phyloP scores from a whole-genome alignment of 1,139 yeast species.

The Candida albicans region DNA sequence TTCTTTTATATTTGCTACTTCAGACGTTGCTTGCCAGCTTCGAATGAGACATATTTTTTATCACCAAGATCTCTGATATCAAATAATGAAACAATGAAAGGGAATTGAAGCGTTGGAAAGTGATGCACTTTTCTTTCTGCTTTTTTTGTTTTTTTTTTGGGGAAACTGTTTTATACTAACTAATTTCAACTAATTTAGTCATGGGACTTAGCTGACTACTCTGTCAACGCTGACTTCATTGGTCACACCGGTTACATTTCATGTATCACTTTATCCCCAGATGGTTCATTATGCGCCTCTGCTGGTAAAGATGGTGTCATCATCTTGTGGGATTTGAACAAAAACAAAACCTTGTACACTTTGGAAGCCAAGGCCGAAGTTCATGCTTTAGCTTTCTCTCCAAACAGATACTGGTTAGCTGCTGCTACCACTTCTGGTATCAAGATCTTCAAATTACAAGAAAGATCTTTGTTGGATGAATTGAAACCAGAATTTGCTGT shows the following conservation, averaged over 20 bases:
- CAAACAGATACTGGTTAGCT: slow-evolving; percentile 99
- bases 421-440: slow-evolving; percentile 99
- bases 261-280: slow-evolving; percentile 98
- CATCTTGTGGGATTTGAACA: slow-evolving; percentile 97
- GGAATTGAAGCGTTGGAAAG: too few relatives aligned
- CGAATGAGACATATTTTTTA: slow-evolving; percentile 92
- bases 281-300: slow-evolving; percentile 98
- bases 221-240: slow-evolving; percentile 91
- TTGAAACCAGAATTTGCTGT: slow-evolving; percentile 97
- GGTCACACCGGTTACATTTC: slow-evolving; percentile 99
- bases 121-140: background rate
- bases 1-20: slow-evolving; percentile 93
- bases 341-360: slow-evolving; percentile 88
- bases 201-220: slow-evolving; percentile 89
- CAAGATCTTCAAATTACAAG: slow-evolving; percentile 98
- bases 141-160: background rate
- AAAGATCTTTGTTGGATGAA: slow-evolving; percentile 94
- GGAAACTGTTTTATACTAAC: slow-evolving; percentile 21
- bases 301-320: slow-evolving; percentile 99
- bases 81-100: background rate
- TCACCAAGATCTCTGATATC: slow-evolving; percentile 98
- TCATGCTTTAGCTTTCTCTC: slow-evolving; percentile 98
- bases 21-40: slow-evolving; percentile 71
- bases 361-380: slow-evolving; percentile 96
- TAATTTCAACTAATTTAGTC: slow-evolving; percentile 50